Evolutionary conservation across 106 monocot species (phyloP).

Genomic region (Dactylorhiza incarnata): DNA sequence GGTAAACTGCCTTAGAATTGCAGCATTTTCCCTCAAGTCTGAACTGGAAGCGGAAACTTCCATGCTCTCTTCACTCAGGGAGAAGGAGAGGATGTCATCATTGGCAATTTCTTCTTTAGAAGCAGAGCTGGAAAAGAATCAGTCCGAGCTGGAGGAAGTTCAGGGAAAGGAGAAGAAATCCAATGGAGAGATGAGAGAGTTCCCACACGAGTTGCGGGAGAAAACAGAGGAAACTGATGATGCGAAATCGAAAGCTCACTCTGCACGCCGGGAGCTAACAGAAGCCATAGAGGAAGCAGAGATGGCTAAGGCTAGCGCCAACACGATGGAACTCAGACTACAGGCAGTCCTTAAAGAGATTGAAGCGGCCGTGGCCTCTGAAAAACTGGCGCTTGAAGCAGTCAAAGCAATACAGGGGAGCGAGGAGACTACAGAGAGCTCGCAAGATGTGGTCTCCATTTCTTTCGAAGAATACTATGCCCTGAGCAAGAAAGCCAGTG

Average conservation of each 20-base stretch:
- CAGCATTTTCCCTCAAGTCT: slow-evolving; percentile 28
- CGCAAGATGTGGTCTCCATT: slow-evolving; percentile 24
- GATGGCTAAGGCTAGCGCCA: slow-evolving; percentile 26
- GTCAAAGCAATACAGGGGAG: slow-evolving; percentile 51
- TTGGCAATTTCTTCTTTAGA: slow-evolving; percentile 44
- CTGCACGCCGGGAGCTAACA: slow-evolving; percentile 44
- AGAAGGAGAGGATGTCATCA: slow-evolving; percentile 36
- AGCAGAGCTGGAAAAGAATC: slow-evolving; percentile 37
- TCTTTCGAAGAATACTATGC: slow-evolving; percentile 55
- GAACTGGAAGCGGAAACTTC: slow-evolving; percentile 35
- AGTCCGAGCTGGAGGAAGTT: slow-evolving; percentile 22
- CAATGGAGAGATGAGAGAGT: slow-evolving; percentile 26
- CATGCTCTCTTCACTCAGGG: slow-evolving; percentile 19
- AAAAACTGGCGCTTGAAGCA: slow-evolving; percentile 36
- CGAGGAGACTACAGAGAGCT: slow-evolving; percentile 19
- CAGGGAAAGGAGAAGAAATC: slow-evolving; percentile 36
- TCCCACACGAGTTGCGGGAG: slow-evolving; percentile 30
- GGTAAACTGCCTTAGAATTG: slow-evolving; percentile 21
- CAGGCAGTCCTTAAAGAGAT: slow-evolving; percentile 45
- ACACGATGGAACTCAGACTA: slow-evolving; percentile 31
- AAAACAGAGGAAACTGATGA: slow-evolving; percentile 43
- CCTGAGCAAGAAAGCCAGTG: slow-evolving; percentile 52
- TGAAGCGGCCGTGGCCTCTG: slow-evolving; percentile 47
- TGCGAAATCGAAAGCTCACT: slow-evolving; percentile 30
- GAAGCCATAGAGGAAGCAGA: slow-evolving; percentile 55